Evolutionary conservation across 2,329 filamentous ascomycete genomes (phyloP).

Genomic region (Lasiodiplodia sp.): DNA sequence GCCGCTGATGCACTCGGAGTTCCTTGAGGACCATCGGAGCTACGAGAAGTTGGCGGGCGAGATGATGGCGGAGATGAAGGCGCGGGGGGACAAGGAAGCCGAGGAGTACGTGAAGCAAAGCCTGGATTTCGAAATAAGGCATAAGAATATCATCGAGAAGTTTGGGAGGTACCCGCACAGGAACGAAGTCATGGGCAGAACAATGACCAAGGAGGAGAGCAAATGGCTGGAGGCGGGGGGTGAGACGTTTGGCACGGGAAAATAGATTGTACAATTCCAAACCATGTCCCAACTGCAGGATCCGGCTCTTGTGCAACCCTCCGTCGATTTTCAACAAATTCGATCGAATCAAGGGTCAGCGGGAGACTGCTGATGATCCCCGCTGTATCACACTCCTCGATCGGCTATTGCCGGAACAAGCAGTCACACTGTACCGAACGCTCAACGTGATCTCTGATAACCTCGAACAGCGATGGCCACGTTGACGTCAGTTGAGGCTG

Average conservation of each 20-base stretch:
- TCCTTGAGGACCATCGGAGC: constrained; percentile 54
- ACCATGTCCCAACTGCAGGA: too few relatives aligned
- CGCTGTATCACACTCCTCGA: neutral
- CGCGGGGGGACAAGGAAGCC: constrained; percentile 39
- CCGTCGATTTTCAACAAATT: neutral
- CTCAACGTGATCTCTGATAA: neutral
- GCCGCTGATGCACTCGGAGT: constrained; percentile 67
- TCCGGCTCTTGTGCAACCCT: too few relatives aligned
- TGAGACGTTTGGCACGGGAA: constrained; percentile 48
- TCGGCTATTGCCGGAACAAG: constrained; percentile 1
- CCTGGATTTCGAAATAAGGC: constrained; percentile 53
- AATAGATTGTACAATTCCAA: neutral
- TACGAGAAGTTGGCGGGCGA: constrained; percentile 43
- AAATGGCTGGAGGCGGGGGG: constrained; percentile 58
- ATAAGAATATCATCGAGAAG: constrained; percentile 58
- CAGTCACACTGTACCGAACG: neutral
- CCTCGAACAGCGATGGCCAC: neutral
- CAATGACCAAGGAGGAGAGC: constrained; percentile 58
- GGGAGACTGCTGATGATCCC: neutral
- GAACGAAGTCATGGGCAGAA: constrained; percentile 60
- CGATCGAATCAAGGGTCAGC: too few relatives aligned
- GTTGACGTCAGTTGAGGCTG: constrained; percentile 21
- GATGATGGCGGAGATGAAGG: constrained; percentile 45
- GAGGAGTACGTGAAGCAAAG: constrained; percentile 41
- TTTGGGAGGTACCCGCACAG: constrained; percentile 69